A percentile compares a stretch with the other conserved stretches of the same genome.
phyloP scores from a whole-genome alignment of 192 early-diverging fungal genomes.

The Allomyces javanicus region DNA sequence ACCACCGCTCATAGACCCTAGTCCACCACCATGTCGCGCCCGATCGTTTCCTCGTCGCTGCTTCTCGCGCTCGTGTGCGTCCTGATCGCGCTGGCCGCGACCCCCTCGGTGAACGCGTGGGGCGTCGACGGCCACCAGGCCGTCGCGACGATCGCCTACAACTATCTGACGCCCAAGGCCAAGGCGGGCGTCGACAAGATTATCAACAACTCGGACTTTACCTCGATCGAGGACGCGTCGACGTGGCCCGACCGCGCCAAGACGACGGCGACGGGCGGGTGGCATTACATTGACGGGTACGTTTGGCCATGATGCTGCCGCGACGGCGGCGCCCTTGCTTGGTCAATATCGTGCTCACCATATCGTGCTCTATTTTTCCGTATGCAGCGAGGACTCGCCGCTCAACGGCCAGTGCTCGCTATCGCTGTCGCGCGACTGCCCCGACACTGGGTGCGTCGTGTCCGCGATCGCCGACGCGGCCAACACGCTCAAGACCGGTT shows the following conservation, averaged over 20 bases:
- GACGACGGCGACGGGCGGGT: background rate
- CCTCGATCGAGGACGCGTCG: background rate
- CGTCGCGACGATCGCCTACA: background rate
- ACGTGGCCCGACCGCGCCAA: background rate
- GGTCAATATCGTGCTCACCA: no score
- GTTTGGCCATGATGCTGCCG: no score
- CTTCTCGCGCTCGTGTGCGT: no score
- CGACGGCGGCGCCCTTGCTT: no score
- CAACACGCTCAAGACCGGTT: conserved; percentile 1
- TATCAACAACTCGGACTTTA: background rate
- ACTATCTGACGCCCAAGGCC: background rate
- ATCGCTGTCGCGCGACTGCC: conserved; percentile 3
- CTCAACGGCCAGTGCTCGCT: no score
- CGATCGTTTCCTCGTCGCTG: no score
- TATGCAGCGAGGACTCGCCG: no score
- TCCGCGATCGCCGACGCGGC: background rate
- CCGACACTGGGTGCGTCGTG: background rate
- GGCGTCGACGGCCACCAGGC: background rate
- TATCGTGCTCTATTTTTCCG: no score
- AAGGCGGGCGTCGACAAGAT: background rate
- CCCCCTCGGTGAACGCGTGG: background rate
- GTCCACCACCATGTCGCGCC: no score
- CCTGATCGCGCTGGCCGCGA: no score
- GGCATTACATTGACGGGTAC: background rate
- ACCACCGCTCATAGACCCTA: no score